Percentiles rank a stretch among this genome's conserved stretches.
Evolutionary conservation across 1,284 basidiomycete species (phyloP).

Genomic region (Pyrrhoderma noxium): DNA sequence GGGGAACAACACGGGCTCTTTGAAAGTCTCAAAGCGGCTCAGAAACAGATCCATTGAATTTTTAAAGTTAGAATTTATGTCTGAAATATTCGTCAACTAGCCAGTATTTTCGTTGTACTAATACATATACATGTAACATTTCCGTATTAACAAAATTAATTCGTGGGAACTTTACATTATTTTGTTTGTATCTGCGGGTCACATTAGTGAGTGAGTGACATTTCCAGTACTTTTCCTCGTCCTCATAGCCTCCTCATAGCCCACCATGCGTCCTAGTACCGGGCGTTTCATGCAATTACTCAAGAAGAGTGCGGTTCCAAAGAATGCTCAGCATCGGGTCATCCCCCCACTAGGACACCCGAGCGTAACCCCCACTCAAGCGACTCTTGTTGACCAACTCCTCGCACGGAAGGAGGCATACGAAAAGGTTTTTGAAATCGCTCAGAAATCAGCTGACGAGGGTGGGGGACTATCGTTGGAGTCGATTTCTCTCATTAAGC

Average conservation of each 20-base stretch:
- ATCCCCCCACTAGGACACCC: conserved; percentile 3
- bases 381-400: conserved; percentile 15
- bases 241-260: too few species aligned
- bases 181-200: too few species aligned
- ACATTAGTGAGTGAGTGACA: too few species aligned
- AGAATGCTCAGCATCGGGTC: conserved; percentile 6
- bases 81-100: not conserved
- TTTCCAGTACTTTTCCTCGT: too few species aligned
- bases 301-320: conserved; percentile 7
- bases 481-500: not conserved
- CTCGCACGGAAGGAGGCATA: conserved; percentile 9
- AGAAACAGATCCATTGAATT: conserved; percentile 21
- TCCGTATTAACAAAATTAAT: too few species aligned
- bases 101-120: not conserved
- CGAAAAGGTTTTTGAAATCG: not conserved
- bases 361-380: not conserved
- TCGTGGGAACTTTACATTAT: too few species aligned
- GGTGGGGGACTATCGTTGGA: conserved; percentile 2
- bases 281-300: conserved; percentile 8
- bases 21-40: conserved; percentile 36
- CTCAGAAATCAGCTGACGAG: not conserved
- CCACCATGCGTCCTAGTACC: conserved; percentile 13
- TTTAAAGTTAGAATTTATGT: conserved; percentile 4
- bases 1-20: conserved; percentile 77
- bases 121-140: too few species aligned